These are phyloP conservation scores for Halenospora varia DNA, from an alignment of 495 filamentous ascomycete species.

Conservation along the genomic window DNA sequence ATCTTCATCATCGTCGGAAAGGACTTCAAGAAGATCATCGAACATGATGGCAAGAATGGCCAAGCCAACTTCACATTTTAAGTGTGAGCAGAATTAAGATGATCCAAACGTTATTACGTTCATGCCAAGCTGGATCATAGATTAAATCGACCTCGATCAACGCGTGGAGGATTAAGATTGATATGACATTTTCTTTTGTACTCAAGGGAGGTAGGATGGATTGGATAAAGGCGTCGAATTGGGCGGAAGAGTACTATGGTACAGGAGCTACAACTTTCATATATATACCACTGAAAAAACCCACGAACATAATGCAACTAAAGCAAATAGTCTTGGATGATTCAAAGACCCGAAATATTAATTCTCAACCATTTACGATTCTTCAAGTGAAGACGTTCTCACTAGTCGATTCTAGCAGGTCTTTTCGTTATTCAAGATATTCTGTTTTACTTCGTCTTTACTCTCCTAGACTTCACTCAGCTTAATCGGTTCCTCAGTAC, in stretches of 20 bases:
- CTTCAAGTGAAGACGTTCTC: not conserved
- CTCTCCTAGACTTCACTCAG: too few species aligned
- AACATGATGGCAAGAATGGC: not conserved
- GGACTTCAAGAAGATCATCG: conserved; percentile 18
- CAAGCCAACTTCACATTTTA: not conserved
- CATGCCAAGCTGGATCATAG: not conserved
- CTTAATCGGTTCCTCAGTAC: too few species aligned
- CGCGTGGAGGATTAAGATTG: not conserved
- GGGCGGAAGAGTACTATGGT: not conserved
- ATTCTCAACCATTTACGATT: not conserved
- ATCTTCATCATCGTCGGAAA: conserved; percentile 31
- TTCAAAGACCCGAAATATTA: not conserved
- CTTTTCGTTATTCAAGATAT: too few species aligned
- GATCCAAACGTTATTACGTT: not conserved
- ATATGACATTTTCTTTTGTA: not conserved
- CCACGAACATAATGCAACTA: not conserved
- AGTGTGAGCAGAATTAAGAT: not conserved
- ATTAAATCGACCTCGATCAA: not conserved
- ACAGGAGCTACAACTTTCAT: not conserved
- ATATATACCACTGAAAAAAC: not conserved
- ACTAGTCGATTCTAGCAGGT: too few species aligned
- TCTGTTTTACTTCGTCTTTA: too few species aligned
- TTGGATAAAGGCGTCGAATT: not conserved
- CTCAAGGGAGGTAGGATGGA: not conserved
- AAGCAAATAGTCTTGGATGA: not conserved